Evolutionary conservation across 345 rosid species (phyloP).

Genomic region (Salix brachista): DNA sequence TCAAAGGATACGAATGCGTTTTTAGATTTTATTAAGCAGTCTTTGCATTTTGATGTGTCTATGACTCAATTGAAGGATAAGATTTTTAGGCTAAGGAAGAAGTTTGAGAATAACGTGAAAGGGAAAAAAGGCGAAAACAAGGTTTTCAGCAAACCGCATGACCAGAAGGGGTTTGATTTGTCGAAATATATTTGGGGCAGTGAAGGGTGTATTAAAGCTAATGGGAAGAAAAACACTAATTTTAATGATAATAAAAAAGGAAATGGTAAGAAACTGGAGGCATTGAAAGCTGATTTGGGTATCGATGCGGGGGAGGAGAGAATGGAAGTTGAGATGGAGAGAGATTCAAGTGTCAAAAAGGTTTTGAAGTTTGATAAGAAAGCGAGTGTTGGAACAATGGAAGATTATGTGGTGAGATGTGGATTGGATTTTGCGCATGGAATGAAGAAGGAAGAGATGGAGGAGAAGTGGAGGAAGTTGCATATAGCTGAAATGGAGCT

Average conservation of each 20-base stretch:
- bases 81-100: constrained; percentile 37
- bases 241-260: background rate
- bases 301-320: background rate
- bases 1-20: constrained; percentile 33
- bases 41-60: constrained; percentile 34
- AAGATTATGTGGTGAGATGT: constrained; percentile 7
- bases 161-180: constrained; percentile 24
- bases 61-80: constrained; percentile 41
- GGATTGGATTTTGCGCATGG: constrained; percentile 10
- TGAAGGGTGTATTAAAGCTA: background rate
- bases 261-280: background rate
- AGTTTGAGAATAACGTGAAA: constrained; percentile 18
- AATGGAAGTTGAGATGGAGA: constrained; percentile 5
- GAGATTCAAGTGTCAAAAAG: background rate
- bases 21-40: constrained; percentile 34
- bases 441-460: constrained; percentile 16
- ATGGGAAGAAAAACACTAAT: background rate
- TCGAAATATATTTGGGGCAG: constrained; percentile 33
- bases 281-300: background rate
- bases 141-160: constrained; percentile 22
- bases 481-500: constrained; percentile 24
- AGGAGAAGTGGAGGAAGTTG: constrained; percentile 25
- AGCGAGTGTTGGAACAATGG: constrained; percentile 7
- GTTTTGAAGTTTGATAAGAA: background rate
- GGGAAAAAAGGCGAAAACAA: constrained; percentile 20